Evolutionary conservation across 306 rosid genomes (phyloP), one percentile per base, ranked within the genome.

Genomic region (Rosa rugosa): DNA sequence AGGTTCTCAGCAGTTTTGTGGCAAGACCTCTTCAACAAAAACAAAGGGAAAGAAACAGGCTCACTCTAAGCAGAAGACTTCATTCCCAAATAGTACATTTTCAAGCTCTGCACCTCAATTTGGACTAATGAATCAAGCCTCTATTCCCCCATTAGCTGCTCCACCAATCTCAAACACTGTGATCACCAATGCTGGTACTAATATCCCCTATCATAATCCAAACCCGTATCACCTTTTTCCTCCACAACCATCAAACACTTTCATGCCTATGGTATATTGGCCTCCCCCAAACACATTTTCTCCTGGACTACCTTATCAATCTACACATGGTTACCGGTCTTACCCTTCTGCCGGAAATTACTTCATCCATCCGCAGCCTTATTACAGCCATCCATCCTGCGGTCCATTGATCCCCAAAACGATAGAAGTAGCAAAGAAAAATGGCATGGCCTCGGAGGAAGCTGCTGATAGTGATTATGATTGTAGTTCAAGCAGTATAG

Each of bases 181-280:
- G 67, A 81, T 80, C 69, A 47, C 79, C 50, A 76, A 77, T 71
- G 79, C 86, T 42, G 59, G 67, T 79, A 67, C 88, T 53, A 69
- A 66, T 68, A 59, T 79, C 85, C 49, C 86, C 20, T 84, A 40
- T 65, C 76, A 34, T 34, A 80, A 71, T 72, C 88, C 81, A 38
- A 46, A 76, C 76, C 83, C 90, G 40, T 76, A 72, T 79, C 84
- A 79, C 40, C 78, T 87, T 80, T 77, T 86, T 64, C 87, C 87
- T 17, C 91, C 92, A 41, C 89, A 77, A 54, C 80, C 83, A 84
- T 41, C 89, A 72, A 85, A 84, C 79, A 70, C 88, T 49, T 89
- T 88, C 80, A 80, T 94, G 40, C 97, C 98, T 66, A 67, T 89
- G 67, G 81, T 89, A 86, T 94, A 83, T 85, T 94, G 97, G 98